Evolutionary conservation across 371 early-diverging fungal species (phyloP), one percentile per base, ranked within the genome.

Genomic region (Mucor mucedo): DNA sequence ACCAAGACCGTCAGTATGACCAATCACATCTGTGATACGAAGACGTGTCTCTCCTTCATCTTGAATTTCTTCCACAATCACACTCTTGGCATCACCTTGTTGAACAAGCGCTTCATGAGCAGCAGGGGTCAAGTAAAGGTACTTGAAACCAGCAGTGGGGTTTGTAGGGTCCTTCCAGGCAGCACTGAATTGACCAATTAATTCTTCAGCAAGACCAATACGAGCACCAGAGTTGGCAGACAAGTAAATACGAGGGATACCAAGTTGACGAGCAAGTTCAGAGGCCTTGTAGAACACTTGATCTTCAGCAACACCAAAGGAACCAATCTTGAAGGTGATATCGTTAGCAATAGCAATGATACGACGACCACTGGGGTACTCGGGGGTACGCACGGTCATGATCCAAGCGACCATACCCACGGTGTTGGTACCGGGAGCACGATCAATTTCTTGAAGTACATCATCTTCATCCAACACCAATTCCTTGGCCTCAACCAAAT

Each of bases 211-310:
- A 47, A 99, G 87, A 41, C 99, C 99, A 64, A 99, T 97, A 68
- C 99, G 93, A n/a, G 99, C 99, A 65, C 99, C 99, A 60, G 97
- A 97, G 89, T 99, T 99, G 66, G 98, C 98, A 47, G 97, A 95
- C 58, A 99, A 80, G 86, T 98, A 99, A 32, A 99, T 81, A 66
- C 98, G 93, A 39, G 99, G 99, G 38, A 95, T 76, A 63, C 97
- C 96, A 55, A 89, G 76, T 57, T 82, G 55, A 55, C 97, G 89
- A 4, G 98, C 98, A 53, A 89, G 79, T 79, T 93, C 89, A 16
- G 97, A 93, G 10, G 96, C 98, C 76, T 90, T 90, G 78, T 81
- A 91, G 82, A 98, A 99, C 62, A 98, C 84, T 62, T 86, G 74
- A 71, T 97, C 98, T 78, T 99, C 99, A 47, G 85, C 86, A 5